phyloP scores from a whole-genome alignment of 441 rosid genomes.

The Erysimum cheiri region DNA sequence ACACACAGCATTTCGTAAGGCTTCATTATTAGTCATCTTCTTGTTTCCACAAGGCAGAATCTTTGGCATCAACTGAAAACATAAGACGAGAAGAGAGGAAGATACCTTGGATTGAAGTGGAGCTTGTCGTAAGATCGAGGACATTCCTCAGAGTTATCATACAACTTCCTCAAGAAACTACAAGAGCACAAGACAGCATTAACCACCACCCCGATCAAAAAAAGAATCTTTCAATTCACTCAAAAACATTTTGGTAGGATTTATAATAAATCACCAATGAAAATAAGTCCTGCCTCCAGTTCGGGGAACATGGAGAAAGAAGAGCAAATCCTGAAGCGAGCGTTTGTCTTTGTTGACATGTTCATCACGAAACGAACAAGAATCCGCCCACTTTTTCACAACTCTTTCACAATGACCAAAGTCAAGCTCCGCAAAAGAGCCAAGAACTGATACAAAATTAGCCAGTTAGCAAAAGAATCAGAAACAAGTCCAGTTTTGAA shows the following conservation, averaged over 20 bases:
- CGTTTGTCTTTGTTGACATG: constrained; percentile 63
- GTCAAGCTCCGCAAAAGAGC: constrained; percentile 50
- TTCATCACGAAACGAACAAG: constrained; percentile 59
- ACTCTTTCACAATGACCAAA: constrained; percentile 67
- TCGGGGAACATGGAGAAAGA: constrained; percentile 95
- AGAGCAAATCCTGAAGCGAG: constrained; percentile 73
- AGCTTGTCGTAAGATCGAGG: constrained; percentile 95
- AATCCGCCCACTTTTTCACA: constrained; percentile 74
- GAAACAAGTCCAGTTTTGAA: constrained; percentile 11
- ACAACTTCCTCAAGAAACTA: constrained; percentile 90
- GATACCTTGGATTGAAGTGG: constrained; percentile 88
- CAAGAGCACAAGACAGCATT: constrained; percentile 31
- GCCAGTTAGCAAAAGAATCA: constrained; percentile 23
- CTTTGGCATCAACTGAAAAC: constrained; percentile 1
- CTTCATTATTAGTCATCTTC: not conserved
- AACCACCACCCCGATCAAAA: constrained; percentile 25
- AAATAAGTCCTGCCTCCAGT: constrained; percentile 97
- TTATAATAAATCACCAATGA: constrained; percentile 63
- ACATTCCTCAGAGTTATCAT: constrained; percentile 70
- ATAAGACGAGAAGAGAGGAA: not conserved
- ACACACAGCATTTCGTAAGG: constrained; percentile 4
- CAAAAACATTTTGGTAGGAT: not conserved
- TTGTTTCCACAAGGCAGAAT: constrained; percentile 7
- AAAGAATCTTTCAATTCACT: not conserved
- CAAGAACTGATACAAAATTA: constrained; percentile 50